phyloP scores from a whole-genome alignment of 208 protist species.

The Endotrypanum monterogeii region DNA sequence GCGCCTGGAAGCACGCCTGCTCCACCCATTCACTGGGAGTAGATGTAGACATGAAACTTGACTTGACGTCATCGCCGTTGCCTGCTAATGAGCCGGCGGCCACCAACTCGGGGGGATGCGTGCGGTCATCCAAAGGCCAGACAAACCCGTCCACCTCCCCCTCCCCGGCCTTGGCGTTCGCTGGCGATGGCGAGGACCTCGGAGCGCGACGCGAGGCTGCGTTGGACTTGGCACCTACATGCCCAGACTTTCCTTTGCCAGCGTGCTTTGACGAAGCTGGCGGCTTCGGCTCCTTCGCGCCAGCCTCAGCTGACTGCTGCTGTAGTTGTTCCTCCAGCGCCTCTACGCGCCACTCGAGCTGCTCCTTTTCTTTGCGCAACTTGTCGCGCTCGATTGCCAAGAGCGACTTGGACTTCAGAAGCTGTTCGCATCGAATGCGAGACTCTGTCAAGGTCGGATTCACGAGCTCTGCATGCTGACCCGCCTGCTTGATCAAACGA shows the following conservation, averaged over 20 bases:
- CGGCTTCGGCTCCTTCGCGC: conserved; percentile 15
- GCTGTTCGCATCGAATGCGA: conserved; percentile 73
- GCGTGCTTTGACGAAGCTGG: conserved; percentile 2
- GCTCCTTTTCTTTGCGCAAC: conserved; percentile 50
- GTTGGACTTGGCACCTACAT: neutral
- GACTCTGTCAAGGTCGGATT: conserved; percentile 84
- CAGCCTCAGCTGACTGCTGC: conserved; percentile 15
- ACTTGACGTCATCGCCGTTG: neutral
- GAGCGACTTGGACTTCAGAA: conserved; percentile 85
- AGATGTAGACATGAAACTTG: conserved; percentile 3
- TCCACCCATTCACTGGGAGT: conserved; percentile 62
- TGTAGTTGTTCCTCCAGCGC: conserved; percentile 48
- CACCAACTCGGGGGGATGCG: conserved; percentile 6
- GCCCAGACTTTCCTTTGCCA: neutral
- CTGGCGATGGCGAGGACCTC: conserved; percentile 1
- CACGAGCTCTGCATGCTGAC: conserved; percentile 72
- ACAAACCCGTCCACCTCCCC: conserved; percentile 36
- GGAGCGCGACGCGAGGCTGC: conserved; percentile 6
- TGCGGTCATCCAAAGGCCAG: conserved; percentile 79
- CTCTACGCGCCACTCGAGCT: conserved; percentile 69
- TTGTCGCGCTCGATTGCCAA: conserved; percentile 83
- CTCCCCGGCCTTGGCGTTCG: conserved; percentile 12
- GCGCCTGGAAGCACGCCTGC: conserved; percentile 72
- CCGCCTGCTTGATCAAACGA: conserved; percentile 74
- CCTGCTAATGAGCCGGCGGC: neutral